Base-by-base conservation (phyloP, 345 rosid genomes). In the Camelina hispida region DNA sequence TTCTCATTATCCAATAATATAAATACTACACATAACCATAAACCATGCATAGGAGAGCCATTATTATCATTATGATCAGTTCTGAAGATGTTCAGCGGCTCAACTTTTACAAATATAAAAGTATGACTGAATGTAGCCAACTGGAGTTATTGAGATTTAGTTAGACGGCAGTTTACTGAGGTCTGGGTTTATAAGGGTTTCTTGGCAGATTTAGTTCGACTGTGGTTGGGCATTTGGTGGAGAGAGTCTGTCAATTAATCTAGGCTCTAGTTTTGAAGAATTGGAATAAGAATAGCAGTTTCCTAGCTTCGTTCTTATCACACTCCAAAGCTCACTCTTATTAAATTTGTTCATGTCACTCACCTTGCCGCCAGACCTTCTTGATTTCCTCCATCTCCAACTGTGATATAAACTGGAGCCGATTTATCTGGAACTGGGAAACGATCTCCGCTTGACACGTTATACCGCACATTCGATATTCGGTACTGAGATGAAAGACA, bases 341-440 rank as follows among this genome's bases (percentile, higher is more conserved):
- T 30, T 18, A 34, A 25, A 59, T 50, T 5, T 53, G 37, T n/a
- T 63, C 18, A 55, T 56, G 30, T 46, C 3, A 66, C 47, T 87
- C 58, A 91, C 98, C 81, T 85, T 81, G 73, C 83, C 3, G 96
- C 95, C 50, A 94, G 88, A 77, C 97, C 97, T 84, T 86, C 97
- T 82, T 87, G 93, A 79, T 94, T 94, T 76, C 98, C 98, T 25
- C 98, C 97, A 72, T 94, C 97, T 68, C 99, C 97, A 59, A 93
- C 93, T 7, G 93, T 95, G 14, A 90, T 83, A 82, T 95, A 90
- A 66, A 95, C 84, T 1, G 99, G 98, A 55, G 97, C 97, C 38
- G 87, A 92, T 71, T 93, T 79, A 75, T 95, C 93, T 8, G 89
- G 81, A 62, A 84, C 60, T 1, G 98, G 98, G 74, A 55, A 87